phyloP scores from a whole-genome alignment of 1,284 basidiomycete genomes.

The Fistulinella staudtii region DNA sequence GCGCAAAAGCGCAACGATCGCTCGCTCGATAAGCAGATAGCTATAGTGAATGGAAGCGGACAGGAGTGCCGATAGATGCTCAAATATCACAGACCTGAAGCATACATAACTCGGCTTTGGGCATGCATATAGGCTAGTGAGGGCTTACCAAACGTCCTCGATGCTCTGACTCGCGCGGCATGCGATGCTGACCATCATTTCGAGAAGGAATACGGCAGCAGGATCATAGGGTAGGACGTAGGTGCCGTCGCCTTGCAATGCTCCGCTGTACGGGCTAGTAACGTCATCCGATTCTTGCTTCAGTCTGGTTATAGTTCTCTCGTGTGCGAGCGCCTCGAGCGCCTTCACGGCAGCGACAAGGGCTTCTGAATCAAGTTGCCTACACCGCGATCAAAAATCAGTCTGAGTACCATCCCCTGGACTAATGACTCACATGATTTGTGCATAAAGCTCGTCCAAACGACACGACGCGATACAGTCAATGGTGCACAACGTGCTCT shows the following conservation, averaged over 20 bases:
- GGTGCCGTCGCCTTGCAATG: conserved; percentile 39
- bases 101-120: not conserved
- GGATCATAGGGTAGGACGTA: conserved; percentile 86
- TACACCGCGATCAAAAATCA: conserved; percentile 33
- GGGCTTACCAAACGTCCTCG: conserved; percentile 78
- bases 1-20: conserved; percentile 85
- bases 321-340: conserved; percentile 87
- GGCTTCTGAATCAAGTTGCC: conserved; percentile 73
- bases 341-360: conserved; percentile 81
- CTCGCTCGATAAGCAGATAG: conserved; percentile 90
- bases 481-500: conserved; percentile 91
- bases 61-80: conserved; percentile 83
- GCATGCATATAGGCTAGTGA: not conserved
- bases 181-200: conserved; percentile 89
- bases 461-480: conserved; percentile 95
- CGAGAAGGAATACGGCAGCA: conserved; percentile 88
- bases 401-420: not conserved
- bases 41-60: conserved; percentile 79
- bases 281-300: conserved; percentile 64
- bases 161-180: conserved; percentile 74
- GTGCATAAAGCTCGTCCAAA: conserved; percentile 89
- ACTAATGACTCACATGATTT: conserved; percentile 70
- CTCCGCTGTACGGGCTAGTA: conserved; percentile 29
- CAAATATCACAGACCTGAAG: conserved; percentile 84
- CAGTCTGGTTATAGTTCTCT: conserved; percentile 72